A percentile compares a stretch with the other conserved stretches of the same genome.
phyloP scores from a whole-genome alignment of 2,329 filamentous ascomycete species.

The Trichoderma lentiforme region DNA sequence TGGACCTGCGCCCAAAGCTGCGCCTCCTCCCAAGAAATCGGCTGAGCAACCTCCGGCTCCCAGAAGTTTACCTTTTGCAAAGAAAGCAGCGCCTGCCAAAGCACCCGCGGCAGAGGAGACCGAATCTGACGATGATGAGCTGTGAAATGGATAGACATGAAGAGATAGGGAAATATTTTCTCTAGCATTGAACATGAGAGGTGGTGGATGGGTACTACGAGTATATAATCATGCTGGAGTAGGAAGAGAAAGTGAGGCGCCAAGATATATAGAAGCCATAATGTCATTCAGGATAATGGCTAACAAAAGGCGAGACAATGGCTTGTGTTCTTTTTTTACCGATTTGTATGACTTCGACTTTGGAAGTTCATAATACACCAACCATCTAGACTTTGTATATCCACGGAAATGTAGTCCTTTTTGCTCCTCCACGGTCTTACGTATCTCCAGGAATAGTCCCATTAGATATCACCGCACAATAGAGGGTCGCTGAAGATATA shows the following conservation, averaged over 20 bases:
- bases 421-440: background rate
- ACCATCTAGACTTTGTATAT: background rate
- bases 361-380: background rate
- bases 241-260: background rate
- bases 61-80: constrained; percentile 45
- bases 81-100: constrained; percentile 30
- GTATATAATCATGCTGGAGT: background rate
- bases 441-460: background rate
- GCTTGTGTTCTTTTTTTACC: too few relatives aligned
- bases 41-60: constrained; percentile 35
- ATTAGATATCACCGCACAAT: background rate
- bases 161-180: background rate
- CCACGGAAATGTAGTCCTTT: background rate
- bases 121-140: constrained; percentile 56
- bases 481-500: background rate
- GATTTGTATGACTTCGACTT: too few relatives aligned
- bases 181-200: background rate
- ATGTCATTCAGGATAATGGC: background rate
- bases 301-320: too few relatives aligned
- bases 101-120: constrained; percentile 39
- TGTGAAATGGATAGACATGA: constrained; percentile 32
- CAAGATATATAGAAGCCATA: background rate
- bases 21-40: constrained; percentile 23
- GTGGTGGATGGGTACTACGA: too few relatives aligned
- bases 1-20: constrained; percentile 7